phyloP scores from a whole-genome alignment of 225 moss, liverwort and hornwort genomes.

The Asterella californica region DNA sequence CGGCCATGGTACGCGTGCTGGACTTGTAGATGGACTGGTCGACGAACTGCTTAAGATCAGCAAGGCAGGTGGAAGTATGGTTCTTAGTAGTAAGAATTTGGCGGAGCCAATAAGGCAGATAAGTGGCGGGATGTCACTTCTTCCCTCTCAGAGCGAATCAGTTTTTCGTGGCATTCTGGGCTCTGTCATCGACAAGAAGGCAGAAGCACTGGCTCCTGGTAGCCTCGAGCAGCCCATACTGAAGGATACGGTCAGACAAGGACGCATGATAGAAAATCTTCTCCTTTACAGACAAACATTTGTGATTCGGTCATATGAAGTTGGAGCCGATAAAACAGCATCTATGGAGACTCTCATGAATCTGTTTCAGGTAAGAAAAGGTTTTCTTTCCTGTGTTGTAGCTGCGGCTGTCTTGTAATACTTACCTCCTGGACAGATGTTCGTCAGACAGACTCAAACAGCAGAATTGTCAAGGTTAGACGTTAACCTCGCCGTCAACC shows the following conservation, averaged over 20 bases:
- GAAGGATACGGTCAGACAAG: slow-evolving; percentile 32
- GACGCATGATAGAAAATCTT: slow-evolving; percentile 33
- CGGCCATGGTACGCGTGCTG: slow-evolving; percentile 4
- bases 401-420: too few species aligned
- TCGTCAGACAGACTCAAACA: neutral
- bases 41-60: slow-evolving; percentile 22
- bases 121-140: slow-evolving; percentile 18
- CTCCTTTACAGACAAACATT: slow-evolving; percentile 42
- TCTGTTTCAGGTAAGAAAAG: slow-evolving; percentile 34
- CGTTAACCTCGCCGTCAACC: too few species aligned
- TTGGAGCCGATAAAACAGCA: slow-evolving; percentile 38
- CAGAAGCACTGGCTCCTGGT: neutral
- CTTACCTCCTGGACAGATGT: neutral
- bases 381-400: too few species aligned
- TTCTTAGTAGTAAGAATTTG: slow-evolving; percentile 3
- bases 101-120: slow-evolving; percentile 19
- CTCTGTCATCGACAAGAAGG: slow-evolving; percentile 6
- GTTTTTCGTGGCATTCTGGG: slow-evolving; percentile 6
- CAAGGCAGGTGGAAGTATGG: slow-evolving; percentile 19
- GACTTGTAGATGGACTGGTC: slow-evolving; percentile 23
- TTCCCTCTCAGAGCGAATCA: slow-evolving; percentile 11
- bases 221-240: slow-evolving; percentile 11
- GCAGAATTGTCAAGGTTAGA: too few species aligned
- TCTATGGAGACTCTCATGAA: slow-evolving; percentile 43
- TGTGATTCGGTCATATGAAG: slow-evolving; percentile 48